Percentiles rank a stretch among this genome's conserved stretches.
These are phyloP conservation scores for Arabis alpina DNA, from an alignment of 345 rosid species.

Conservation along the genomic window DNA sequence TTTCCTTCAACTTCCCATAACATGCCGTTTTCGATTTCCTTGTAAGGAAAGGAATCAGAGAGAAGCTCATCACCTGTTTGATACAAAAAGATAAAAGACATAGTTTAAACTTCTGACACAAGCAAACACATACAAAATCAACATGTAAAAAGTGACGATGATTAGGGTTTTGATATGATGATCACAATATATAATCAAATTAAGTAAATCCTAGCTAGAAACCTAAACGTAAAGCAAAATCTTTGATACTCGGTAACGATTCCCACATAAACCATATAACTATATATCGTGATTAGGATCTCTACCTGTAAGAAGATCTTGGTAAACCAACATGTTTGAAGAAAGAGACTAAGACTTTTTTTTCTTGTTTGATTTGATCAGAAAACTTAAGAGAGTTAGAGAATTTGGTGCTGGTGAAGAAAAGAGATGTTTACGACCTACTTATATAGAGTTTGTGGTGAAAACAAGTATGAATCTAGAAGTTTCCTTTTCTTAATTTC, in stretches of 20 bases:
- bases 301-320: conserved; percentile 64
- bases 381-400: not conserved
- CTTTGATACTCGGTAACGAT: not conserved
- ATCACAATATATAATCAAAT: not conserved
- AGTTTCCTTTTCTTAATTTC: conserved; percentile 12
- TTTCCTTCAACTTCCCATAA: conserved; percentile 93
- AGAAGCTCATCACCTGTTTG: conserved; percentile 79
- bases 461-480: not conserved
- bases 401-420: not conserved
- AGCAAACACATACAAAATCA: not conserved
- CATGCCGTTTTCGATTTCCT: conserved; percentile 65
- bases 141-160: not conserved
- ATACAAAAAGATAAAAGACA: not conserved
- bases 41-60: conserved; percentile 84
- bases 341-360: not conserved
- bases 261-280: not conserved
- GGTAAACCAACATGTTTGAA: conserved; percentile 74
- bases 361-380: not conserved
- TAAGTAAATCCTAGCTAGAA: not conserved
- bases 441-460: conserved; percentile 23
- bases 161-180: not conserved
- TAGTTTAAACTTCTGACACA: conserved; percentile 21
- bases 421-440: not conserved
- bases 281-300: not conserved
- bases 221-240: not conserved